Base-by-base conservation (phyloP, 441 rosid genomes). In the Populus hybrid region DNA sequence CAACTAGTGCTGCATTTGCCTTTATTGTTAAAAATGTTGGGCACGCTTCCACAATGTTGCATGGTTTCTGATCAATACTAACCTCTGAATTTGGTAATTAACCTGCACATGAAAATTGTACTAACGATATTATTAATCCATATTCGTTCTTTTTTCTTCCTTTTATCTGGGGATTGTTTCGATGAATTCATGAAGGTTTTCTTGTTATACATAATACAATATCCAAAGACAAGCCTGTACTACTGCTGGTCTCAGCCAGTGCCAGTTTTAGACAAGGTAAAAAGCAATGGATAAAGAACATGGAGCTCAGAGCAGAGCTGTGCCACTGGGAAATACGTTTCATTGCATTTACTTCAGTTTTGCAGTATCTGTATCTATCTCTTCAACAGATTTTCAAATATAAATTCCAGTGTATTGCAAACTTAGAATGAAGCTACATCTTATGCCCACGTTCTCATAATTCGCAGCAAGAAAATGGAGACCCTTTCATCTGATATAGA, bases 391-490 rank as follows among this genome's bases (percentile, higher is more conserved):
- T 59, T 21, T 59, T 59, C 64, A 59, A 59, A 7, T 59, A 59
- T 59, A 11, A 59, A 59, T 59, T 2, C 64, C 20, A 21, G 64
- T 59, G 24, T 59, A 9, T 59, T 21, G 10, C 21, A 9, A 59
- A 59, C 64, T 46, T 59, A 59, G 9, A 8, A 20, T n/a, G 24
- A 59, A 59, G 21, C 23, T 57, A 7, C 21, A 34, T 24, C 66
- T 64, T 16, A 54, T 28, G 5, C 24, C 6, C 11, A 2, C 20
- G 63, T 68, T 71, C 38, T 38, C 35, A 4, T 3, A 34, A 68
- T 46, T 74, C 81, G 78, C 89, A 95, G 97, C 71, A 86, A 84
- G 76, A 85, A 85, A 84, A 92, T 95, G 94, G 88, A 86, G 30
- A 63, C 38, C 10, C 80, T 90, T 6, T 35, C 70, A 70, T 77